Evolutionary conservation across 805 yeast species (phyloP).

Genomic region (Pichia deserticola): DNA sequence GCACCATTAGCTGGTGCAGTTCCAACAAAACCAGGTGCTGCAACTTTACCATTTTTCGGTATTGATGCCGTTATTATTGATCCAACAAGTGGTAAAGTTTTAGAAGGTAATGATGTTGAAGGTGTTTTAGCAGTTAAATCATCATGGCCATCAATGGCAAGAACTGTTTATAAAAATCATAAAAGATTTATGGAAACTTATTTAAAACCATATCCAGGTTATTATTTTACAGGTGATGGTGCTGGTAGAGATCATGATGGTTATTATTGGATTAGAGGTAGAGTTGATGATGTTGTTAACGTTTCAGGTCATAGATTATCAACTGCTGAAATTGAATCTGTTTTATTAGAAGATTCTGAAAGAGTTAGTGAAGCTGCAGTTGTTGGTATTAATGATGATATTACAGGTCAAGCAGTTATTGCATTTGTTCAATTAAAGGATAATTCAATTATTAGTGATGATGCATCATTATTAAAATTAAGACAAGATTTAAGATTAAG

Average conservation of each 20-base stretch:
- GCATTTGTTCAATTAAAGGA: conserved; percentile 86
- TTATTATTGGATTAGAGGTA: conserved; percentile 94
- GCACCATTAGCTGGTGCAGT: conserved; percentile 93
- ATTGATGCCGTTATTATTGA: conserved; percentile 85
- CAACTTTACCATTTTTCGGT: conserved; percentile 95
- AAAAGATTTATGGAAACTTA: conserved; percentile 84
- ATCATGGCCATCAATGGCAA: conserved; percentile 99
- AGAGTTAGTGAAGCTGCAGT: conserved; percentile 91
- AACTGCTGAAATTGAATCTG: conserved; percentile 97
- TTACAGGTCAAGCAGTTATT: conserved; percentile 96
- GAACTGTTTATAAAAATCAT: conserved; percentile 90
- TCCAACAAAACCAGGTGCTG: conserved; percentile 96
- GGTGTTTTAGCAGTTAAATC: conserved; percentile 88
- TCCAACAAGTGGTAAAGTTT: conserved; percentile 83
- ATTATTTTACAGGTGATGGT: conserved; percentile 97
- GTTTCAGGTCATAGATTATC: conserved; percentile 96
- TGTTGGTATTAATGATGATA: conserved; percentile 88
- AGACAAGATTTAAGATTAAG: conserved; percentile 75
- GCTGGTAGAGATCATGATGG: conserved; percentile 97
- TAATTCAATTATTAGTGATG: conserved; percentile 32
- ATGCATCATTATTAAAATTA: conserved; percentile 42
- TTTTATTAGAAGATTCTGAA: conserved; percentile 65
- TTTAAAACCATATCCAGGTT: conserved; percentile 85
- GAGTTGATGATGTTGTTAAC: conserved; percentile 97
- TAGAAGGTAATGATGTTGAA: conserved; percentile 83